Conservation (phyloP, 2,329 filamentous ascomycete species). For the Nemania sp. region DNA sequence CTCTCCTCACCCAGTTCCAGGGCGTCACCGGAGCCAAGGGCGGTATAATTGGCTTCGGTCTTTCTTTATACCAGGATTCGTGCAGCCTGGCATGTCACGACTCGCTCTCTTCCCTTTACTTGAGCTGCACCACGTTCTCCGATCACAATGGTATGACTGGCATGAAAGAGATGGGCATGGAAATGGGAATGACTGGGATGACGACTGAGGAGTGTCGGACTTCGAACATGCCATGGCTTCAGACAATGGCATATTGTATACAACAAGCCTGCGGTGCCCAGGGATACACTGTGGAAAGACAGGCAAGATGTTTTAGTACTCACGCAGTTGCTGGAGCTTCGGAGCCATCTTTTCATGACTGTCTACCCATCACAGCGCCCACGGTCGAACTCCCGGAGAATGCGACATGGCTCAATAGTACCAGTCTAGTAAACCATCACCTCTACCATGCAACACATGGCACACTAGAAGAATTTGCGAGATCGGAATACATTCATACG, state of each 20-base stretch:
- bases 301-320: constrained; percentile 48
- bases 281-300: constrained; percentile 41
- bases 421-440: constrained; percentile 48
- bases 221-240: constrained; percentile 39
- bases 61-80: constrained; percentile 46
- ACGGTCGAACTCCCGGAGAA: constrained; percentile 42
- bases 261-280: constrained; percentile 32
- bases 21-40: constrained; percentile 29
- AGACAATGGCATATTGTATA: constrained; percentile 43
- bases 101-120: constrained; percentile 43
- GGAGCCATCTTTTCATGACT: constrained; percentile 44
- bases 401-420: constrained; percentile 48
- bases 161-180: constrained; percentile 29
- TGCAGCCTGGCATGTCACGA: constrained; percentile 49
- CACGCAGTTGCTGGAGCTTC: constrained; percentile 41
- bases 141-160: constrained; percentile 21
- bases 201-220: constrained; percentile 41
- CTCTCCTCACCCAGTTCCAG: constrained; percentile 9
- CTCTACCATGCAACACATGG: constrained; percentile 47
- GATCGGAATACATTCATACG: constrained; percentile 48
- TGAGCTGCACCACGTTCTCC: constrained; percentile 47
- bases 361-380: constrained; percentile 42
- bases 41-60: constrained; percentile 49
- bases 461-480: constrained; percentile 47
- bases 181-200: constrained; percentile 44